Base-by-base conservation (phyloP, 2,329 filamentous ascomycete species). In the Paracorniculantispora psalliotae region DNA sequence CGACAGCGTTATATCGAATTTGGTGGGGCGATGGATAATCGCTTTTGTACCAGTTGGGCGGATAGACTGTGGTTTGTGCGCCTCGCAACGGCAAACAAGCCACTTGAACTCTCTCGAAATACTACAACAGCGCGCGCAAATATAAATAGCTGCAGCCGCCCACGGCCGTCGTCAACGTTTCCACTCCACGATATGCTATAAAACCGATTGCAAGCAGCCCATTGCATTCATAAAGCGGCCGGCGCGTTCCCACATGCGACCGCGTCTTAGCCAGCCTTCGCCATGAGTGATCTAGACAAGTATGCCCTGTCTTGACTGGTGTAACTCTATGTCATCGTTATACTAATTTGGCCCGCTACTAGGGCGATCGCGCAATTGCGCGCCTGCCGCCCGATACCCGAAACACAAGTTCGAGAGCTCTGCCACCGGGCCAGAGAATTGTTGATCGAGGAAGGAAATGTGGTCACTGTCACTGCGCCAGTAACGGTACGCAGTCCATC, bases 341-440 rank as follows among this genome's bases (percentile, higher is more conserved):
- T 46, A 21, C 39, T 59, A 59, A 53, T 23, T 3, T 1, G 23
- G 19, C 3, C 13, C 13, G 15, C 41, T 30, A 9, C 12, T n/a
- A 97, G 93, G 77, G 92, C 92, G 61, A 99, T 99, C 71, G 89
- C 91, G 73, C 92, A 97, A 76, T 82, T 99, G 71, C 91, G 94
- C 79, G 90, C 92, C 71, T 99, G 94, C 77, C 90, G 92, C 63
- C 92, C 93, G 58, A 99, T 99, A 67, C 93, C 94, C 63, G 94
- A 99, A 79, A 82, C 87, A 43, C 91, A 97, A 77, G 96, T 99
- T 62, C 89, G 93, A 71, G 93, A 99, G 77, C 83, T 99, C 67
- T 97, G 94, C 77, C 93, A 97, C 81, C 97, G 97, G 72, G 94
- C 94, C 55, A 86, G 94, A 64, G 94, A 99, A 78, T 83, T 99